Evolutionary conservation across 257 asterid genomes (phyloP), one percentile per base, ranked within the genome.

Genomic region (Solanum sejunctum): DNA sequence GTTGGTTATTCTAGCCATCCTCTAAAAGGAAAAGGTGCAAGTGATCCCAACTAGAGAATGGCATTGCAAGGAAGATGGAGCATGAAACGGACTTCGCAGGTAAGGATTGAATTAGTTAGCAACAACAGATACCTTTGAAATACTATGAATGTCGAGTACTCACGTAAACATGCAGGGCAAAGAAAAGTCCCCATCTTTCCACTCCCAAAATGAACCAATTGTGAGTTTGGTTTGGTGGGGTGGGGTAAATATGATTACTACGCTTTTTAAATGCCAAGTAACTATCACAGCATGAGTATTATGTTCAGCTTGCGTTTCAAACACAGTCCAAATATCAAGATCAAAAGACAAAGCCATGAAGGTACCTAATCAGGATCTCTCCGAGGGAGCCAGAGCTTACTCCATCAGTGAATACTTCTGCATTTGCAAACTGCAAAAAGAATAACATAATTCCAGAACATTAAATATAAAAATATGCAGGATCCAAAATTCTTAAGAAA

Each of bases 371-470:
- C 89, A 93, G 87, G 90, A 93, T 96, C 89, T 94, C 99, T 85
- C 99, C 98, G 73, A 96, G 99, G 85, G 90, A 92, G 64, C 99
- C 99, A 77, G 94, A 92, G 88, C 89, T 90, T 83, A 93, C 92
- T 58, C 99, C 99, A 79, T 26, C 26, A 26, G 28, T n/a, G n/a
- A n/a, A n/a, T n/a, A n/a, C n/a, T n/a, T n/a, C n/a, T n/a, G n/a
- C n/a, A n/a, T n/a, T n/a, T n/a, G n/a, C n/a, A n/a, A n/a, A n/a
- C n/a, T n/a, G n/a, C n/a, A n/a, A n/a, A n/a, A n/a, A n/a, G n/a
- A n/a, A n/a, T n/a, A n/a, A n/a, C n/a, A n/a, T n/a, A n/a, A n/a
- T n/a, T n/a, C n/a, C n/a, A n/a, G n/a, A n/a, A n/a, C n/a, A n/a
- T n/a, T n/a, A n/a, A n/a, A n/a, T n/a, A n/a, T n/a, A n/a, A n/a